Conservation (phyloP, 1,139 yeast genomes). For the Pichia sp. region DNA sequence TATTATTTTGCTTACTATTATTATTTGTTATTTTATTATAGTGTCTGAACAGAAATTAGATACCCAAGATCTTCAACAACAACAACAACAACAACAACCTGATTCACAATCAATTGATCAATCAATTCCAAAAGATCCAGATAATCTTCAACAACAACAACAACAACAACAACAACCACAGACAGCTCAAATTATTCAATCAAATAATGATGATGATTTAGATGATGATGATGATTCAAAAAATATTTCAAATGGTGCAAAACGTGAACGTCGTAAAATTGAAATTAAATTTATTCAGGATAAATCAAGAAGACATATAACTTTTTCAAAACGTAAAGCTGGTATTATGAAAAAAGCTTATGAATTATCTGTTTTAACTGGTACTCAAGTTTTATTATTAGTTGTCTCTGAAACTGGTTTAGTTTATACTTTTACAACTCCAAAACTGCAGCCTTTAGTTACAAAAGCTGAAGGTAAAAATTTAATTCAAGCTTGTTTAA, state of each 20-base stretch:
- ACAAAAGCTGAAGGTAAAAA: conserved; percentile 96
- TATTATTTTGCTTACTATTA: no score
- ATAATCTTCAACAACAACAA: background rate
- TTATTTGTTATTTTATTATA: no score
- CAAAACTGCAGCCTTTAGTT: conserved; percentile 93
- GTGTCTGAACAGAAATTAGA: no score
- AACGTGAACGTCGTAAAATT: conserved; percentile 89
- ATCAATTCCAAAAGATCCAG: background rate
- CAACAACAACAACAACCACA: background rate
- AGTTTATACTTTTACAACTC: conserved; percentile 97
- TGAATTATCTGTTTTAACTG: conserved; percentile 90
- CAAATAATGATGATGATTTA: conserved; percentile 27
- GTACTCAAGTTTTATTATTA: conserved; percentile 87
- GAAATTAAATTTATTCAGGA: conserved; percentile 96
- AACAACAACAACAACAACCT: no score
- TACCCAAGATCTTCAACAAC: no score
- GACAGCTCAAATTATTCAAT: background rate
- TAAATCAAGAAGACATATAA: conserved; percentile 94
- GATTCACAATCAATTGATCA: no score
- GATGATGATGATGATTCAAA: conserved; percentile 50
- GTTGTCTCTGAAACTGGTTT: conserved; percentile 97
- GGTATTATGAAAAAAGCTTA: conserved; percentile 99
- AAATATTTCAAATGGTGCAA: conserved; percentile 25
- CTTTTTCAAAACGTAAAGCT: conserved; percentile 95
- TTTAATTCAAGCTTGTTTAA: conserved; percentile 91